phyloP scores from a whole-genome alignment of 345 rosid genomes.

The Moringa oleifera region DNA sequence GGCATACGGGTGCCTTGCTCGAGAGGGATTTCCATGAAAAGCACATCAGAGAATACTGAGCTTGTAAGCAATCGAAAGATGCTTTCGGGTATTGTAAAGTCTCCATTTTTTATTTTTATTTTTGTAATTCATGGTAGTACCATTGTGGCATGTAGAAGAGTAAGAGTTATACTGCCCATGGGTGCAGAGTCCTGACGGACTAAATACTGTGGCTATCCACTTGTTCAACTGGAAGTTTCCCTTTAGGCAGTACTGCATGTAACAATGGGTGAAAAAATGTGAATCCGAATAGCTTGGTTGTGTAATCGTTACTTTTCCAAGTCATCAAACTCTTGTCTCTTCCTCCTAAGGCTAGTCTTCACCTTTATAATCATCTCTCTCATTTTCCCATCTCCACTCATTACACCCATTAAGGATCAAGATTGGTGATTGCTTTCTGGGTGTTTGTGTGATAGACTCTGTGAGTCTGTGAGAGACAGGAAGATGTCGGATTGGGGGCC shows the following conservation, averaged over 20 bases:
- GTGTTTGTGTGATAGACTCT: neutral
- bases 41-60: neutral
- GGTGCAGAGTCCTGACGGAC: too few species aligned
- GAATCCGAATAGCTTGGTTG: constrained; percentile 27
- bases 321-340: constrained; percentile 18
- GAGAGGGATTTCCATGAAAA: too few species aligned
- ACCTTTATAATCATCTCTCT: constrained; percentile 11
- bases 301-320: constrained; percentile 22
- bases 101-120: too few species aligned
- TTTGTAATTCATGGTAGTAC: too few species aligned
- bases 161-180: too few species aligned
- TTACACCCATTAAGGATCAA: neutral
- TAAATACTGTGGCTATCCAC: too few species aligned
- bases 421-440: neutral
- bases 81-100: too few species aligned
- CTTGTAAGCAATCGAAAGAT: constrained; percentile 3
- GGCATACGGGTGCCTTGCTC: too few species aligned
- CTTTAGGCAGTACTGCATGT: neutral
- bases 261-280: neutral
- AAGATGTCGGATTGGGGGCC: constrained; percentile 96
- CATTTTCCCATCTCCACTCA: neutral
- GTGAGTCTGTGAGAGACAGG: neutral
- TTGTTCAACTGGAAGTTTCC: constrained; percentile 7
- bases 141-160: too few species aligned
- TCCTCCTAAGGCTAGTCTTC: constrained; percentile 17